Base-by-base conservation (phyloP, 768 basidiomycete species). In the Xerocomus brunneocitrinus region DNA sequence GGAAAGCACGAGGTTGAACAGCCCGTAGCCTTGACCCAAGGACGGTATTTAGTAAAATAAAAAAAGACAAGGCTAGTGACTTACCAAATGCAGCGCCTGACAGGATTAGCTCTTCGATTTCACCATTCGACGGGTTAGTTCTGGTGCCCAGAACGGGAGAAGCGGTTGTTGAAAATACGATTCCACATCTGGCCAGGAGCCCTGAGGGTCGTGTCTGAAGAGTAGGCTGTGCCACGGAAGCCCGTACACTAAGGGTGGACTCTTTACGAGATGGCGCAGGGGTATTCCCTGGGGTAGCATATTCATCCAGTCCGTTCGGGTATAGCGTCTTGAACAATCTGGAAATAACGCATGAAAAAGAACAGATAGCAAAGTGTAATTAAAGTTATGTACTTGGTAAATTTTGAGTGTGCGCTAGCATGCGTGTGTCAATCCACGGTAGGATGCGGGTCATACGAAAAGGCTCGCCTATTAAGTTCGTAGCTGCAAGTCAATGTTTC, bases 1-100 rank as follows among this genome's bases (percentile, higher is more conserved):
- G 4, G 87, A 89, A 54, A 91, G 83, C 9, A 90, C 83, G 44
- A 91, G 77, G 63, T 91, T 91, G 71, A 91, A 91, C 25, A 91
- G 63, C 0, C 88, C 87, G 60, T 73, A 84, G 0, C 80, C 77
- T 65, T 31, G 44, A 30, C 40, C 2, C 16, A 19, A 47, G 14
- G 44, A 53, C 7, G 24, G 31, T 13, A 19, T 42, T 40, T 19
- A 55, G 56, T 10, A 45, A 47, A 27, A 22, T 3, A 19, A 43
- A 13, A 43, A 13, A n/a, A 16, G 4, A 32, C 3, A 32, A 34
- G 38, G 22, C 10, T 24, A 8, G n/a, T 13, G 8, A 39, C 75
- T 48, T 53, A 85, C 84, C 90, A 61, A 90, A 91, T 0, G 90
- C 89, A 8, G 85, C 81, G 3, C 89, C 90, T 3, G 85, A 80